Evolutionary conservation across 768 basidiomycete species (phyloP), one percentile per base, ranked within the genome.

Genomic region (Sporobolomyces roseus): DNA sequence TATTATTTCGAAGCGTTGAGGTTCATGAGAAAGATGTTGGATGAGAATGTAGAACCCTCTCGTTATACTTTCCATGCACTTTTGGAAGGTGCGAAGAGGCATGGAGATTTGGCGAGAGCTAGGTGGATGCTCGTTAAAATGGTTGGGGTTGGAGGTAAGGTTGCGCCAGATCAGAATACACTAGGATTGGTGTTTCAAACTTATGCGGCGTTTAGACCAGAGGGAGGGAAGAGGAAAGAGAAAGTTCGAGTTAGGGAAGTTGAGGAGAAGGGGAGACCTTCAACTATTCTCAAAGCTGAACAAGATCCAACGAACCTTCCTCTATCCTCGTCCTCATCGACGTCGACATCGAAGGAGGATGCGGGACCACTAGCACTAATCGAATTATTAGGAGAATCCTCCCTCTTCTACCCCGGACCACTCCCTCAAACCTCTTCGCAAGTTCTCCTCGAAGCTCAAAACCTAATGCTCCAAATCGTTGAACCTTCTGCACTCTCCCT

Each of bases 71-170:
- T 93, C 79, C 82, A 83, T 62, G 91, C 90, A 0, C 78, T 98
- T n/a, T 79, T 99, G 65, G 90, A 96, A 71, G 92, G 91, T 2
- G 88, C 90, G 38, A 96, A 91, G 78, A 82, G 91, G 9, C 80
- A 87, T 3, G 92, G 93, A 0, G 94, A 97, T 77, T 79, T 99
- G 27, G 81, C 83, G 4, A 82, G 91, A 54, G 86, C 87, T 30
- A 82, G 93, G 73, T 97, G 93, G 93, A 87, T 97, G 66, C 81
- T 98, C 61, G 89, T 88, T 1, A 92, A 96, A 80, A 85, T 91
- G 79, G 83, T 89, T 30, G 81, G 80, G n/a, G 41, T 65, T 1
- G 63, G 63, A 7, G 63, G 72, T 0, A 69, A 68, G 3, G 55
- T 58, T 27, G 25, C n/a, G 12, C 66, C 70, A 29, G 52, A 65